Percentiles rank a stretch among this genome's conserved stretches.
Conservation (phyloP, 768 basidiomycete genomes). For the Pulveroboletus sp. region DNA sequence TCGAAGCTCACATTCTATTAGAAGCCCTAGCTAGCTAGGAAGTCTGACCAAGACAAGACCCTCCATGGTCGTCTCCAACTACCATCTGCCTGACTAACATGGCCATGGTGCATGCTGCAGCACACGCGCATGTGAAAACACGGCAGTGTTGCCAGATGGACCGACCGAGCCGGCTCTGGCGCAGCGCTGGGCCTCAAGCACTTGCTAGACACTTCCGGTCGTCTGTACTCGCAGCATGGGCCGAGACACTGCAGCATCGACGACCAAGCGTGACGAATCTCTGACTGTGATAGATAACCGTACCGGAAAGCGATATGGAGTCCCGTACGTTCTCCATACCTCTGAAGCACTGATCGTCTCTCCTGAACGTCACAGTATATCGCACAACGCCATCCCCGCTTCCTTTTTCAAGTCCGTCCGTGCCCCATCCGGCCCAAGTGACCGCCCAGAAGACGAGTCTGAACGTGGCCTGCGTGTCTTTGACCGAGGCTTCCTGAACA, state of each 20-base stretch:
- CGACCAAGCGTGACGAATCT: slow-evolving; percentile 21
- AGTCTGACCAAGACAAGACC: too few species aligned
- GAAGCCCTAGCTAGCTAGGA: too few species aligned
- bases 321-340: slow-evolving; percentile 52
- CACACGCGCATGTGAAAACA: slow-evolving; percentile 8
- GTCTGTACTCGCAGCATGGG: slow-evolving; percentile 18
- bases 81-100: too few species aligned
- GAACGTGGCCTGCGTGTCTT: slow-evolving; percentile 74
- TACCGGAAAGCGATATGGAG: slow-evolving; percentile 69
- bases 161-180: slow-evolving; percentile 2
- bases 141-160: too few species aligned
- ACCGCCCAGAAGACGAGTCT: slow-evolving; percentile 78
- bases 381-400: slow-evolving; percentile 73
- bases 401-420: slow-evolving; percentile 77
- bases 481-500: slow-evolving; percentile 81
- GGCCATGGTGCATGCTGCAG: too few species aligned
- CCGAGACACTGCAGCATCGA: slow-evolving; percentile 19
- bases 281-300: slow-evolving; percentile 80
- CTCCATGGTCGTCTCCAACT: too few species aligned
- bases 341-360: not conserved
- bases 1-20: too few species aligned
- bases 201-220: too few species aligned
- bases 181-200: not conserved
- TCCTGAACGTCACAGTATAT: slow-evolving; percentile 46
- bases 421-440: slow-evolving; percentile 51